A percentile compares a stretch with the other conserved stretches of the same genome.
These are phyloP conservation scores for Dactylellina leptospora DNA, from an alignment of 2,329 filamentous ascomycete species.

Conservation along the genomic window DNA sequence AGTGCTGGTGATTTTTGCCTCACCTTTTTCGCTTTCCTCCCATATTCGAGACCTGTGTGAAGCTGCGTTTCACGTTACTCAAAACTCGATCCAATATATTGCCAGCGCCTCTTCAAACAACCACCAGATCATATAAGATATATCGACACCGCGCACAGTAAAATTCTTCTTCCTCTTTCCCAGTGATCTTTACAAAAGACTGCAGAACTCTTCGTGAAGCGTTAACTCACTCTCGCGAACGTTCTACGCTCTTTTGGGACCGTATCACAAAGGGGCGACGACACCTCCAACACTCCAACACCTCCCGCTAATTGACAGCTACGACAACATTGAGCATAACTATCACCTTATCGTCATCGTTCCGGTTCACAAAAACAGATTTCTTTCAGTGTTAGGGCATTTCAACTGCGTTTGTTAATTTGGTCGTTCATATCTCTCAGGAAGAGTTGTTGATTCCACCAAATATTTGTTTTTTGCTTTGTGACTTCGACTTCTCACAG, in stretches of 20 bases:
- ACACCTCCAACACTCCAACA: constrained; percentile 35
- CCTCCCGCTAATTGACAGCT: constrained; percentile 36
- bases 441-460: constrained; percentile 47
- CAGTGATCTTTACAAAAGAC: constrained; percentile 15
- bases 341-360: constrained; percentile 9
- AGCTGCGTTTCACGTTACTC: constrained; percentile 49
- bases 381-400: constrained; percentile 18
- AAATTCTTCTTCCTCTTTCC: no score
- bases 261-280: constrained; percentile 43
- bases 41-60: constrained; percentile 46
- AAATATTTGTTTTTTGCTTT: constrained; percentile 26
- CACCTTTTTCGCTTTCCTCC: constrained; percentile 13
- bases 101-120: constrained; percentile 50
- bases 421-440: constrained; percentile 50
- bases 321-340: constrained; percentile 30
- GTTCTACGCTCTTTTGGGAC: constrained; percentile 21
- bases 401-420: constrained; percentile 16
- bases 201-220: constrained; percentile 33
- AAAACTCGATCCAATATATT: constrained; percentile 47
- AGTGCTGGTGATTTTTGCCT: constrained; percentile 28
- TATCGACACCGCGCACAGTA: neutral
- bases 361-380: constrained; percentile 41
- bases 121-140: constrained; percentile 13
- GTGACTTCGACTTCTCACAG: constrained; percentile 3
- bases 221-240: constrained; percentile 47